Base-by-base conservation (phyloP, 2,329 filamentous ascomycete species). In the Didymella keratinophila region DNA sequence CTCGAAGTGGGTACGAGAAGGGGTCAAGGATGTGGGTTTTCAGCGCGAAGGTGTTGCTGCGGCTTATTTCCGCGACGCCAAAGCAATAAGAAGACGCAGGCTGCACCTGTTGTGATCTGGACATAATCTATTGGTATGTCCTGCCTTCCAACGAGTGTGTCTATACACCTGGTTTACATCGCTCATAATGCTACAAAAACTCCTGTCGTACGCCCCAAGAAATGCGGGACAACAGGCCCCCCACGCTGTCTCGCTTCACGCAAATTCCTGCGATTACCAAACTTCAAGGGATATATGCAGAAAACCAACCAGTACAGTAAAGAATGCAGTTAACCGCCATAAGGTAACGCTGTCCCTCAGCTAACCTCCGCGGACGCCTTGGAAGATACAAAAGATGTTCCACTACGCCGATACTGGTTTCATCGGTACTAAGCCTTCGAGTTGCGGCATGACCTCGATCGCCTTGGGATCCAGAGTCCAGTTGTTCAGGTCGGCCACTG, bases 401-500 rank as follows among this genome's bases (percentile, higher is more conserved):
- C 11, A 32, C 27, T 52, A 46, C 27, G 37, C 46, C 25, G 27
- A 56, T 12, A 68, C 61, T 11, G 65, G 62, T 43, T 66, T 68
- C 23, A 67, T 47, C 4, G 71, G 72, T 18, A 74, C 69, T 32
- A 75, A 41, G 9, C 70, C 68, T 46, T 74, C 70, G 2, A 76
- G 59, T 58, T 73, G 71, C 18, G 73, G 73, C 62, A 73, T 70
- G 6, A 71, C 30, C 28, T 75, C 71, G 3, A 76, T 59, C 39
- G 73, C 69, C 48, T 75, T 75, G 5, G 72, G 65, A 58, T 75
- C 72, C 47, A 76, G 51, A 16, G 65, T 71, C 73, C 73, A 76
- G 45, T 65, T 75, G 45, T 69, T 69, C 25, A 76, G 49, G 21
- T 76, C 71, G 27, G 63, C 61, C 30, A 75, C 66, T 20, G 71